These are phyloP conservation scores for Phylloporus sp. DNA, from an alignment of 768 basidiomycete species.

Conservation along the genomic window DNA sequence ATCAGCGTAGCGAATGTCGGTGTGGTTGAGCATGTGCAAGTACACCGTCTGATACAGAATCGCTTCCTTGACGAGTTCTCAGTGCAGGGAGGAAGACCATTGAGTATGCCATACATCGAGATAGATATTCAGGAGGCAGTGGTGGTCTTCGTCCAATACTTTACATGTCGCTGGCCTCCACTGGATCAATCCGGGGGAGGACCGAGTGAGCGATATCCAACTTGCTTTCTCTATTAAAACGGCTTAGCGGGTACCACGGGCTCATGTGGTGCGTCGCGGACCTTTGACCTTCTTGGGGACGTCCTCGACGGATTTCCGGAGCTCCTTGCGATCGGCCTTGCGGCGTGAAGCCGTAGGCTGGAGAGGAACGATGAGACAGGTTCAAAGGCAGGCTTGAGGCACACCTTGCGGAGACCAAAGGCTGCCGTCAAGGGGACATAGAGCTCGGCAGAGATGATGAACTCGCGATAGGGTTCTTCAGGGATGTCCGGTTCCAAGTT, in stretches of 20 bases:
- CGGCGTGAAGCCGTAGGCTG: constrained; percentile 47
- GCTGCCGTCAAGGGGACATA: constrained; percentile 53
- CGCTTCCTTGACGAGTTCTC: constrained; percentile 47
- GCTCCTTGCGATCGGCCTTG: constrained; percentile 50
- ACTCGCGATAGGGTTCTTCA: constrained; percentile 38
- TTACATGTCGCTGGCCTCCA: constrained; percentile 75
- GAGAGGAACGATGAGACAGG: constrained; percentile 11
- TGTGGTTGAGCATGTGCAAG: constrained; percentile 67
- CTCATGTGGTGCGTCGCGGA: constrained; percentile 21
- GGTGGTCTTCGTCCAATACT: constrained; percentile 60
- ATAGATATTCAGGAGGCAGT: constrained; percentile 68
- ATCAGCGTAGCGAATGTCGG: constrained; percentile 75
- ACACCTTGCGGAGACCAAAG: constrained; percentile 53
- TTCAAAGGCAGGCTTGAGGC: constrained; percentile 5
- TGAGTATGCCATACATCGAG: constrained; percentile 52
- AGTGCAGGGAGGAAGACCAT: constrained; percentile 1
- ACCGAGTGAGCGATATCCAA: constrained; percentile 59
- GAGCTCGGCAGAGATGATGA: constrained; percentile 57
- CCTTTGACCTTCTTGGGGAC: constrained; percentile 56
- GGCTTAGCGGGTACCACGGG: not conserved
- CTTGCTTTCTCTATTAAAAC: constrained; percentile 57
- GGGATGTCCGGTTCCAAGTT: constrained; percentile 4
- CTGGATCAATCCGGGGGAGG: constrained; percentile 47
- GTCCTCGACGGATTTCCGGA: constrained; percentile 38
- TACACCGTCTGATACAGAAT: constrained; percentile 70